Evolutionary conservation across 768 basidiomycete species (phyloP).

Genomic region (Lactarius indigo): DNA sequence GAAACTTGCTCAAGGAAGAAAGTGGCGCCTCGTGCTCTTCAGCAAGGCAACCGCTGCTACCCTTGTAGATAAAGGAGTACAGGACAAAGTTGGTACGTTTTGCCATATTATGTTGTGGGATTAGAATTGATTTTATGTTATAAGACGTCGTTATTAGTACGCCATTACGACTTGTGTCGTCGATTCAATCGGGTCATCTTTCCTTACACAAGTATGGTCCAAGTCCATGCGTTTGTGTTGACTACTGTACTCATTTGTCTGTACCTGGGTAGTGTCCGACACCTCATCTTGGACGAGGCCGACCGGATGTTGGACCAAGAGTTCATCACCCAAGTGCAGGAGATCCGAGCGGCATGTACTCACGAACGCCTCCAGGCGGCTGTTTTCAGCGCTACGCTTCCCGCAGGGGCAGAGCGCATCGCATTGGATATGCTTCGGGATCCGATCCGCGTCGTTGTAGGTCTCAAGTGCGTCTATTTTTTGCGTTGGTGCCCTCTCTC

Average conservation of each 20-base stretch:
- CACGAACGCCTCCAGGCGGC: slow-evolving; percentile 72
- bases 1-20: slow-evolving; percentile 75
- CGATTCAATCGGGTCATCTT: slow-evolving; percentile 64
- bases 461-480: slow-evolving; percentile 73
- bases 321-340: slow-evolving; percentile 85
- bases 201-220: slow-evolving; percentile 69
- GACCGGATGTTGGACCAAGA: slow-evolving; percentile 88
- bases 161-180: slow-evolving; percentile 81
- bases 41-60: slow-evolving; percentile 89
- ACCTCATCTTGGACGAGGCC: slow-evolving; percentile 87
- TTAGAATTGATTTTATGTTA: slow-evolving; percentile 5
- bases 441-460: slow-evolving; percentile 92
- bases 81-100: slow-evolving; percentile 71
- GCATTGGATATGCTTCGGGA: slow-evolving; percentile 82
- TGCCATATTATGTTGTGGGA: neutral
- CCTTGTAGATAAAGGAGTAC: slow-evolving; percentile 63
- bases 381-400: slow-evolving; percentile 93
- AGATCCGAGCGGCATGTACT: slow-evolving; percentile 77
- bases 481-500: neutral
- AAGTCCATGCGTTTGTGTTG: neutral
- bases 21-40: slow-evolving; percentile 79
- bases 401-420: slow-evolving; percentile 80
- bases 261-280: slow-evolving; percentile 58
- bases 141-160: slow-evolving; percentile 91
- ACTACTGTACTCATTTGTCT: slow-evolving; percentile 2